Evolutionary conservation across 306 rosid species (phyloP).

Genomic region (Acacia melanoxylon): DNA sequence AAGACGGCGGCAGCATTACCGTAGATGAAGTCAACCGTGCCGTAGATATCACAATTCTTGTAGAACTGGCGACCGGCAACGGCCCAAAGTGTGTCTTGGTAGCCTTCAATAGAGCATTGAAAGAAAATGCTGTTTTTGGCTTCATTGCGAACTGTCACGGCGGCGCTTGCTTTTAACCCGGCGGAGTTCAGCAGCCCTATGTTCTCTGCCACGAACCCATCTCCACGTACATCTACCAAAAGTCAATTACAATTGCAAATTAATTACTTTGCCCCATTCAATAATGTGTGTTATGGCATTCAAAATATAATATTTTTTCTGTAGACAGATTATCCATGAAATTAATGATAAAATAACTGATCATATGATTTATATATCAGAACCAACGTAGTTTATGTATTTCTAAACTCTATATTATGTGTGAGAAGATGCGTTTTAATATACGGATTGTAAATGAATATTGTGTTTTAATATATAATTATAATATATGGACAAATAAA

Average conservation of each 20-base stretch:
- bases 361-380: neutral
- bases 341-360: neutral
- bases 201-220: constrained; percentile 35
- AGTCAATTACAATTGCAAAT: neutral
- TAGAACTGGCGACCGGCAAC: constrained; percentile 41
- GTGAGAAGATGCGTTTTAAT: too few relatives aligned
- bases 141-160: constrained; percentile 39
- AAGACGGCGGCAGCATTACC: constrained; percentile 41
- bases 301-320: neutral
- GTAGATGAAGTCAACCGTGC: constrained; percentile 46
- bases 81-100: constrained; percentile 42
- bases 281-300: neutral
- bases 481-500: too few relatives aligned
- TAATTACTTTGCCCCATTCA: neutral
- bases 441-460: too few relatives aligned
- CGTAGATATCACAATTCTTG: constrained; percentile 38
- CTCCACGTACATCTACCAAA: constrained; percentile 33
- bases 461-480: too few relatives aligned
- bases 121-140: constrained; percentile 37
- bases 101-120: constrained; percentile 37
- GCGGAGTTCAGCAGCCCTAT: constrained; percentile 37
- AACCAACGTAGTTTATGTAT: neutral
- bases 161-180: constrained; percentile 29
- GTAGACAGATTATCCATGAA: neutral
- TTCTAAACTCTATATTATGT: too few relatives aligned